These are phyloP conservation scores for Eucalyptus erythrocorys DNA, from an alignment of 345 rosid genomes.

Conservation along the genomic window DNA sequence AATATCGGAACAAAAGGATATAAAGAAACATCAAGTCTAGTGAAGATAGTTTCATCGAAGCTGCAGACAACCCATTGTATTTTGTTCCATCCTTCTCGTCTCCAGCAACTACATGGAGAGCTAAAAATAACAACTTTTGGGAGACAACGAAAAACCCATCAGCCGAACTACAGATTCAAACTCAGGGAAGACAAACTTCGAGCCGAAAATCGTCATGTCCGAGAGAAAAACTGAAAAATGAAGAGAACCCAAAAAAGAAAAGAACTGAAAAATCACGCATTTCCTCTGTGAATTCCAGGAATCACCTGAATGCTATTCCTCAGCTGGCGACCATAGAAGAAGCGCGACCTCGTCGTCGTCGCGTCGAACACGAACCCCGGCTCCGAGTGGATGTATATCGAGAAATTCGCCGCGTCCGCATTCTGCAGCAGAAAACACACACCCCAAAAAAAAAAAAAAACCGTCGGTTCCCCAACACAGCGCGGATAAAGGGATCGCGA, in stretches of 20 bases:
- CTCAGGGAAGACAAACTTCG: not conserved
- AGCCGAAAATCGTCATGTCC: not conserved
- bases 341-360: conserved; percentile 50
- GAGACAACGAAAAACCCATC: not conserved
- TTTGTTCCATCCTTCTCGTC: not conserved
- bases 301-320: conserved; percentile 53
- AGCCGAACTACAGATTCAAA: not conserved
- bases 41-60: not conserved
- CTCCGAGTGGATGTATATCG: conserved; percentile 58
- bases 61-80: not conserved
- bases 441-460: not conserved
- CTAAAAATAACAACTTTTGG: not conserved
- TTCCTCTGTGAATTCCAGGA: not conserved
- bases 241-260: not conserved
- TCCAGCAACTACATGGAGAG: not conserved
- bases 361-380: conserved; percentile 80
- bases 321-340: conserved; percentile 71
- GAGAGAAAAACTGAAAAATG: not conserved
- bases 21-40: not conserved
- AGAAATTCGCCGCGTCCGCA: conserved; percentile 49
- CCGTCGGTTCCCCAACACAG: not conserved
- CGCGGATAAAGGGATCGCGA: not conserved
- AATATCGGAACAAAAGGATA: not conserved
- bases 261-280: not conserved
- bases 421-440: conserved; percentile 17